Evolutionary conservation across 352 stramenopile species (phyloP), one percentile per base, ranked within the genome.

Genomic region (Pythium brassicae): DNA sequence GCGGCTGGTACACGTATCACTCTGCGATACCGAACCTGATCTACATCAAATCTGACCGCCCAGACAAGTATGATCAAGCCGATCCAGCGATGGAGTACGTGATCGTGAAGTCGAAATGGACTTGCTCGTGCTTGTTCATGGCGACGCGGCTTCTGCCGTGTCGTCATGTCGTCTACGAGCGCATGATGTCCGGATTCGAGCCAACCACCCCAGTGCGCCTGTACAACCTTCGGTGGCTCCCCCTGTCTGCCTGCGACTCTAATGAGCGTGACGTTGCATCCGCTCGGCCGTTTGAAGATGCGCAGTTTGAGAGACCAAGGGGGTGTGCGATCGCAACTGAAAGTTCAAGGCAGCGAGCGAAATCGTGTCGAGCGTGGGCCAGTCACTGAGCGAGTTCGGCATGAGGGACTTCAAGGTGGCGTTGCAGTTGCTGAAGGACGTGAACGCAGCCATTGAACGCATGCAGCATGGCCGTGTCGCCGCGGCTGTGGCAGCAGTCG

Each of bases 111-210:
- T 12, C n/a, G 0, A 43, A 14, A n/a, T 72, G 65, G 56, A 29
- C 35, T n/a, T 72, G 56, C 12, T 68, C 48, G 2, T 66, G 63
- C 43, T 22, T 62, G 19, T 62, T 67, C 25, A 62, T 62, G 55
- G 29, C 29, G 4, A 64, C 55, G 1, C 44, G 58, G 1, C 32
- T 65, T n/a, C 20, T 67, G 2, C 56, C 63, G 4, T 69, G 65
- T 19, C 42, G 49, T 0, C 48, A 63, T n/a, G 50, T 66, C 0
- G 52, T 65, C 17, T 68, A 53, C 48, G 51, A 68, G 23, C 17
- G 49, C 3, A 66, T 61, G 50, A 37, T 10, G 25, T n/a, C 58
- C 9, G 9, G 9, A 35, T 9, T 35, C 29, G 29, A 70, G 26
- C 59, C 14, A 2, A 11, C 66, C 3, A 66, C 61, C 17, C 53